Evolutionary conservation across 306 rosid species (phyloP).

Genomic region (Quercus variabilis): DNA sequence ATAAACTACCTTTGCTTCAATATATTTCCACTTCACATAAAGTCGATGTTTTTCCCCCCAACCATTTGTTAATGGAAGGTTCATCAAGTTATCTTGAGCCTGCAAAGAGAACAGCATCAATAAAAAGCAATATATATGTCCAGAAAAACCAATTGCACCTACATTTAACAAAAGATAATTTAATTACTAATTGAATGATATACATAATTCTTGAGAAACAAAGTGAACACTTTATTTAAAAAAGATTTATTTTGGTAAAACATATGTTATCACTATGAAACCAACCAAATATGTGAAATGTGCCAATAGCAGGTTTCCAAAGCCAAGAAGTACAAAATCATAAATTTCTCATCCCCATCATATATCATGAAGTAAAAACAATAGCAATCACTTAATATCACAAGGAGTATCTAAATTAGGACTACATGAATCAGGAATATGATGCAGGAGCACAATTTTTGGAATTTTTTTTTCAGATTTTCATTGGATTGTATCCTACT

Average conservation of each 20-base stretch:
- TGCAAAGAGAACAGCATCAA: constrained; percentile 32
- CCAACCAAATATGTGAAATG: background rate
- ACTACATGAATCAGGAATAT: background rate
- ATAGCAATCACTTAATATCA: background rate
- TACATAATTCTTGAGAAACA: background rate
- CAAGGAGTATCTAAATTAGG: background rate
- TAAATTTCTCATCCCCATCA: background rate
- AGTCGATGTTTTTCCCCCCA: constrained; percentile 95
- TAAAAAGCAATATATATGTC: constrained; percentile 9
- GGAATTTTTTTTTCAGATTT: too few species aligned
- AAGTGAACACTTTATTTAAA: background rate
- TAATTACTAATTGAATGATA: background rate
- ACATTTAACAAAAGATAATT: background rate
- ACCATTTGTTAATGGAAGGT: constrained; percentile 82
- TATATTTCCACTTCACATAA: constrained; percentile 86
- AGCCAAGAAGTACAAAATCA: background rate
- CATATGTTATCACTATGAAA: background rate
- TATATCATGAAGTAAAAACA: background rate
- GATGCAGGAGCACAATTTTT: too few species aligned
- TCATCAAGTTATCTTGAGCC: constrained; percentile 98
- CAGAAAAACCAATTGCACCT: background rate
- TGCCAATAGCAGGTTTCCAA: background rate
- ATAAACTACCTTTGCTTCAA: constrained; percentile 74
- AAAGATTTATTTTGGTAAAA: background rate
- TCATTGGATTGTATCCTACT: too few species aligned